Conservation (phyloP, 495 filamentous ascomycete species). For the Penicillium pancosmium region DNA sequence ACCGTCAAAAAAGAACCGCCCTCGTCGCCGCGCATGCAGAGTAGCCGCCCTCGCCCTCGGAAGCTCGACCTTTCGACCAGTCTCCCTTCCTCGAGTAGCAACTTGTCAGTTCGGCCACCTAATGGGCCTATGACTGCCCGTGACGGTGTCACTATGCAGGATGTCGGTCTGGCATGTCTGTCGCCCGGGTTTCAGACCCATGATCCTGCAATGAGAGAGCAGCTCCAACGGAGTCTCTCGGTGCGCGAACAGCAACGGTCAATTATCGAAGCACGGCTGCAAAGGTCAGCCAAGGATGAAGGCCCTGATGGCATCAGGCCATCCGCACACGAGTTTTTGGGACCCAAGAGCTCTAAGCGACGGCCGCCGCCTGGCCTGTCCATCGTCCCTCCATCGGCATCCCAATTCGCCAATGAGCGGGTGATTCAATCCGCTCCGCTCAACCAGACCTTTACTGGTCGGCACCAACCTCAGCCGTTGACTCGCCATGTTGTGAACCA, state of each 20-base stretch:
- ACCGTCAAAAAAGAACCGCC: conserved; percentile 96
- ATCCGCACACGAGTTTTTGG: conserved; percentile 53
- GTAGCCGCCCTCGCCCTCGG: conserved; percentile 75
- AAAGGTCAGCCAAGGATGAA: conserved; percentile 78
- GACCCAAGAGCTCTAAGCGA: conserved; percentile 73
- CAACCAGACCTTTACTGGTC: conserved; percentile 93
- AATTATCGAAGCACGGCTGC: conserved; percentile 90
- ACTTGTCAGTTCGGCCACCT: conserved; percentile 62
- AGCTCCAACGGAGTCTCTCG: conserved; percentile 89
- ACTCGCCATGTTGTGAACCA: conserved; percentile 84
- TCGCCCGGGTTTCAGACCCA: conserved; percentile 95
- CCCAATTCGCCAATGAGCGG: conserved; percentile 92
- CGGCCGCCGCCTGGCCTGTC: conserved; percentile 85
- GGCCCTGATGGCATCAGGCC: conserved; percentile 64
- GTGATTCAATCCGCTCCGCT: conserved; percentile 97
- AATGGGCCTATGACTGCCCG: conserved; percentile 79
- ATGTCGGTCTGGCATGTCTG: conserved; percentile 91
- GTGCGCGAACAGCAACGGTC: conserved; percentile 92
- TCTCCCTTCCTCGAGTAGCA: conserved; percentile 57
- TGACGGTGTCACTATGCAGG: conserved; percentile 81
- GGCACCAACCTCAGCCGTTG: conserved; percentile 77
- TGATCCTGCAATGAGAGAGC: conserved; percentile 94
- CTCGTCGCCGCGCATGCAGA: conserved; percentile 74
- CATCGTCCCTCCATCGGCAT: conserved; percentile 94
- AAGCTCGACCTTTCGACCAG: conserved; percentile 85